Percentiles rank a stretch among this genome's conserved stretches.
These are phyloP conservation scores for Pestalotiopsis sp. DNA, from an alignment of 2,329 filamentous ascomycete species.

Conservation along the genomic window DNA sequence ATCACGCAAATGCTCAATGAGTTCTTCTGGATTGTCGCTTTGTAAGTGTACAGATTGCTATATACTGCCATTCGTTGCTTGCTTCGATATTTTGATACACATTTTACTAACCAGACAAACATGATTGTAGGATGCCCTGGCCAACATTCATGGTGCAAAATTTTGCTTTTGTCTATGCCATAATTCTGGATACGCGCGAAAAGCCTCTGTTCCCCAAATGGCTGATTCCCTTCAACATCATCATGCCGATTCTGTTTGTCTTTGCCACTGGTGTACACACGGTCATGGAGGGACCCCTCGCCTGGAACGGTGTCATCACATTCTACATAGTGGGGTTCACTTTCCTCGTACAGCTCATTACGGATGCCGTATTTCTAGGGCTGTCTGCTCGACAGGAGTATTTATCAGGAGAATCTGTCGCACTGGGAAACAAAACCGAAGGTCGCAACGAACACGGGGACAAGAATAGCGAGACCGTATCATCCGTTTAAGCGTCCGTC, in stretches of 20 bases:
- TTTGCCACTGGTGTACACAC: constrained; percentile 9
- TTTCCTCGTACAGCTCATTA: constrained; percentile 5
- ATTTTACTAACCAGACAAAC: no score
- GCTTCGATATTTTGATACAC: no score
- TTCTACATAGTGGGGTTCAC: constrained; percentile 9
- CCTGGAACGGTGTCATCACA: constrained; percentile 7
- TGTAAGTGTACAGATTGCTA: background rate
- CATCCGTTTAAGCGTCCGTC: background rate
- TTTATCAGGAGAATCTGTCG: constrained; percentile 16
- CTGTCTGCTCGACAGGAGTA: constrained; percentile 10
- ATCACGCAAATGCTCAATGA: constrained; percentile 6
- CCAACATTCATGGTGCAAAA: constrained; percentile 11
- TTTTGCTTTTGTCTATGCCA: constrained; percentile 12
- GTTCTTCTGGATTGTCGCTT: constrained; percentile 9
- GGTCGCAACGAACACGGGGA: background rate
- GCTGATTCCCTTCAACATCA: constrained; percentile 10
- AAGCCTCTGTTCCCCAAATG: constrained; percentile 11
- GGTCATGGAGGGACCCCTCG: background rate
- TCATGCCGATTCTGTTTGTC: constrained; percentile 7
- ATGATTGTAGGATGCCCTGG: constrained; percentile 5
- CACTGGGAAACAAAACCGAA: background rate
- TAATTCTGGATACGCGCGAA: background rate
- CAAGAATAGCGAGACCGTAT: background rate
- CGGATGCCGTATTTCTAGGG: constrained; percentile 1
- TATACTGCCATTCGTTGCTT: background rate